Evolutionary conservation across 2,329 filamentous ascomycete species (phyloP), one percentile per base, ranked within the genome.

Genomic region (Fonsecaea pugnacius): DNA sequence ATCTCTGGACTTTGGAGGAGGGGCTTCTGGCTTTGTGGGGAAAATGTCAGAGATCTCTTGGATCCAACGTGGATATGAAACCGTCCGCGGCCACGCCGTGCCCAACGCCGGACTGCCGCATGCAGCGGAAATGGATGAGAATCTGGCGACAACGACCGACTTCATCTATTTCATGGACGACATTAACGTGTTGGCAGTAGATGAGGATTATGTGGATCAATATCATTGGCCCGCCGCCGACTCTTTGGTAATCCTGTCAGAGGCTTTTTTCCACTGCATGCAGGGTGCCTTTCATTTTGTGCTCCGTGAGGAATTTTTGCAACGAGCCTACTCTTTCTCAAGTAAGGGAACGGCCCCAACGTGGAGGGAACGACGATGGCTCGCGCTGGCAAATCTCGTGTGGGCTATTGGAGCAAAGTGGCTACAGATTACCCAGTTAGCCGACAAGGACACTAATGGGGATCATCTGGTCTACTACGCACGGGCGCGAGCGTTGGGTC

Each of bases 11-110:
- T 12, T 33, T 24, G 68, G 68, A 33, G 53, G 36, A 16, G 68
- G 68, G 2, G 64, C 64, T 2, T 58, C 66, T 14, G 68, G 68
- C 36, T 69, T 61, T 48, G 48, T 70, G 12, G 68, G 68, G 16
- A 68, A 69, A 54, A 67, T 67, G 57, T 70, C 68, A 4, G 68
- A 68, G 27, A 69, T 70, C 35, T 63, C 66, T 40, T 70, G 68
- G 68, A 62, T 70, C n/a, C 63, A 63, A 55, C 67, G 67, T 38
- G 68, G 52, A 12, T 48, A 32, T 14, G 21, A 48, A 32, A 40
- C 12, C 21, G 40, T 32, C 43, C 46, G n/a, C 12, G 43, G 10
- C 18, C 24, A 18, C 12, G 18, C 4, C 6, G 16, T 35, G 7
- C 14, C 36, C 10, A 5, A 40, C 14, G 14, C 4, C n/a, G 8